Base-by-base conservation (phyloP, 2,329 filamentous ascomycete species). In the Aspergillus transmontanensis region DNA sequence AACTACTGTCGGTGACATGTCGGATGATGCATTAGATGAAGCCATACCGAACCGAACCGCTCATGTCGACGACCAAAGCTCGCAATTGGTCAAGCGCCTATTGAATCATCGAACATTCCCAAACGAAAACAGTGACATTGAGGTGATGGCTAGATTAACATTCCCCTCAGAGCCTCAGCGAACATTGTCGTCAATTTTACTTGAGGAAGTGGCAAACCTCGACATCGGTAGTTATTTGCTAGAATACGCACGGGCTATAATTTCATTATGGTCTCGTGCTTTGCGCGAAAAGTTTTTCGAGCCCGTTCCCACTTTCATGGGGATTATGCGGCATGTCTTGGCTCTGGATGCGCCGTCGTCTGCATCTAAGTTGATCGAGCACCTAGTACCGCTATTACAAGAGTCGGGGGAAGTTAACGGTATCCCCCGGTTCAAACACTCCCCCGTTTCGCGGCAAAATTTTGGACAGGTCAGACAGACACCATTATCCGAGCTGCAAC, bases 231-330 rank as follows among this genome's bases (percentile, higher is more conserved):
- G 79, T 56, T 80, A 86, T 51, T 75, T 83, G 6, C 66, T 83
- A 12, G 80, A 81, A 56, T 80, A 87, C 58, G 82, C 82, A 36
- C 76, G 79, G 59, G 78, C 81, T 16, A 78, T 88, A 57, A 76
- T 85, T 10, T 76, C 79, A 11, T 65, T 89, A 6, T 89, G 87
- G 87, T 78, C 82, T 36, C 82, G 79, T 30, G 85, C 85, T 62
- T 71, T 88, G 39, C 78, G 81, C 41, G 86, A 89, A 66, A 81
- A 80, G 62, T 85, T 82, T 70, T 82, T 78, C 64, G 69, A 74
- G 30, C 80, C 80, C 3, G 67, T 83, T 10, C 74, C 75, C 14
- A 71, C 81, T 48, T 78, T 83, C 39, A 73, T 81, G 66, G 73
- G 75, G 45, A 74, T 81, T 46, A 73, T 79, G 55, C 74, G 74